Evolutionary conservation across 2,329 filamentous ascomycete genomes (phyloP), one percentile per base, ranked within the genome.

Genomic region (Fusarium coicis): DNA sequence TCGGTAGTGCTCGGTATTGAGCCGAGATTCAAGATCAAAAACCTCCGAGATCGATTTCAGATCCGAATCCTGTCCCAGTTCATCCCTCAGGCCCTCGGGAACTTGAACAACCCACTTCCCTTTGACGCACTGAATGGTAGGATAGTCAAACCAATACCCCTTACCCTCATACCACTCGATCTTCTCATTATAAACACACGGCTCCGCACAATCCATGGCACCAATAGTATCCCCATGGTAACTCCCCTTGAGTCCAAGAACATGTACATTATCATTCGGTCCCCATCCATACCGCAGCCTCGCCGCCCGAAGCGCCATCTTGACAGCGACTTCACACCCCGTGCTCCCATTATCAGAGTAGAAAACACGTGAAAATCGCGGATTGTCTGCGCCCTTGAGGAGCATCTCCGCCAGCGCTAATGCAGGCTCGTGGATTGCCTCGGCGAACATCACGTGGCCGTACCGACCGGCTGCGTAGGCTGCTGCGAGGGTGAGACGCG

Each of bases 151-250:
- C 94, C 94, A 97, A 77, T 90, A 88, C 0, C 94, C 94, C 53
- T 90, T 90, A 0, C 93, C 93, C 67, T 89, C 84, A 78, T 97
- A 97, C 94, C 94, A 97, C 77, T 96, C 93, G 0, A 95, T 92
- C 79, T 94, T 94, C 75, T 94, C 89, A 76, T 97, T 97, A 80
- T 88, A 97, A 0, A 89, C 88, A 39, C 89, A 91, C 0, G 94
- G 93, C 78, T 96, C 93, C 0, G 93, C 90, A 59, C 91, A 93
- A 79, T 96, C 93, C 94, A 97, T 96, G 0, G 93, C 93, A 0
- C 94, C 94, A 52, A 97, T 95, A 0, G 94, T 97, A 77, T 97
- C 94, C 4, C 94, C 94, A 76, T 97, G 94, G 76, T 97, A 97
- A 73, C 92, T 93, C 1, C 93, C 93, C 78, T 92, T 93, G 15